Percentiles rank a stretch among this genome's conserved stretches.
Conservation (phyloP, 306 rosid species). For the Elaeagnus macrophylla region DNA sequence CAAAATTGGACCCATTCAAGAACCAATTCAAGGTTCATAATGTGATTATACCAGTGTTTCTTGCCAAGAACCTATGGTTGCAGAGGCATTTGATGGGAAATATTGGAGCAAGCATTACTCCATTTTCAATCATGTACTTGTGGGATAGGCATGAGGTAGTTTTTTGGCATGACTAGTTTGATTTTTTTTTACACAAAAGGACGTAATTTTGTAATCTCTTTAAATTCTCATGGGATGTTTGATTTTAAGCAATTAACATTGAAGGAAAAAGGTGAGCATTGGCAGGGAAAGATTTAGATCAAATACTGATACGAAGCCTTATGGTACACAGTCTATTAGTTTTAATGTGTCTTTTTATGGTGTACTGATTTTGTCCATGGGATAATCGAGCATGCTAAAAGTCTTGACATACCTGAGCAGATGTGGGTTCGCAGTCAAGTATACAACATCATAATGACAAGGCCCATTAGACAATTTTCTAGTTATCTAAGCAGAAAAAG, state of each 20-base stretch:
- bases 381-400: constrained; percentile 75
- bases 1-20: constrained; percentile 38
- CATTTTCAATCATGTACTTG: constrained; percentile 50
- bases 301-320: constrained; percentile 67
- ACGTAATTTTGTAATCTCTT: too few species aligned
- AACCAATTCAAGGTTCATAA: constrained; percentile 73
- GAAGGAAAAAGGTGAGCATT: constrained; percentile 60
- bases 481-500: too few species aligned
- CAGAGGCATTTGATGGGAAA: constrained; percentile 40
- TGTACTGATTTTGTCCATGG: constrained; percentile 78
- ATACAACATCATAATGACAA: too few species aligned
- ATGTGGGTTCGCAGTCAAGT: too few species aligned
- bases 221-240: too few species aligned
- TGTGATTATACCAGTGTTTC: constrained; percentile 55
- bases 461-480: too few species aligned
- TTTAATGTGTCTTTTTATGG: constrained; percentile 80
- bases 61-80: constrained; percentile 52
- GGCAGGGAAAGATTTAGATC: constrained; percentile 70
- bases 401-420: constrained; percentile 64
- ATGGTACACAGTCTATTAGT: constrained; percentile 86
- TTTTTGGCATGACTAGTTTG: constrained; percentile 62
- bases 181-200: too few species aligned
- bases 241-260: constrained; percentile 68
- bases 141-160: constrained; percentile 49
- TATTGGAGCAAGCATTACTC: constrained; percentile 21